These are phyloP conservation scores for Hygrophorus russula DNA, from an alignment of 768 basidiomycete genomes.

Conservation along the genomic window DNA sequence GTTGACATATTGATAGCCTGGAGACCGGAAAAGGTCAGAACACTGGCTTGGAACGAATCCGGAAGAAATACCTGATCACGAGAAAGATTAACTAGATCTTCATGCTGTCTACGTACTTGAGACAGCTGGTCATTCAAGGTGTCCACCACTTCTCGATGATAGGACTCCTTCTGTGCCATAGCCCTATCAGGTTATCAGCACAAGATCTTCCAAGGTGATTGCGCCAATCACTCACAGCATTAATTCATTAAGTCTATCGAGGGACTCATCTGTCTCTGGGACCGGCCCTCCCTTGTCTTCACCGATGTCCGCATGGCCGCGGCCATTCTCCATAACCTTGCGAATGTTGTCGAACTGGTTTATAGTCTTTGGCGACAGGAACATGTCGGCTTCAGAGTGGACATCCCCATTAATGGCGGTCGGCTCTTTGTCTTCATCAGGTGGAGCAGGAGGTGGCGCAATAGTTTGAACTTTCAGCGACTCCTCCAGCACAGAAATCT, in stretches of 20 bases:
- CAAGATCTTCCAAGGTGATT: conserved; percentile 1
- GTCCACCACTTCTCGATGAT: conserved; percentile 75
- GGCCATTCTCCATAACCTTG: conserved; percentile 47
- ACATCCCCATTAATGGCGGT: conserved; percentile 11
- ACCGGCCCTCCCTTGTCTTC: conserved; percentile 23
- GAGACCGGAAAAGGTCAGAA: conserved; percentile 2
- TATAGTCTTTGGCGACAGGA: conserved; percentile 61
- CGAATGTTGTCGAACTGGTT: conserved; percentile 69
- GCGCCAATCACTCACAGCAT: conserved; percentile 58
- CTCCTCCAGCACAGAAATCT: conserved; percentile 68
- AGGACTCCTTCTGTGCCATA: conserved; percentile 95
- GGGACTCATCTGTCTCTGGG: conserved; percentile 55
- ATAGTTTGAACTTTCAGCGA: conserved; percentile 22
- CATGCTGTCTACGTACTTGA: conserved; percentile 67
- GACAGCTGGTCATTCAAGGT: conserved; percentile 54
- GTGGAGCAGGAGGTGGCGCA: conserved; percentile 5
- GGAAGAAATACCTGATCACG: conserved; percentile 63
- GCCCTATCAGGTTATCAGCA: conserved; percentile 39
- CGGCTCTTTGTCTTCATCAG: conserved; percentile 13
- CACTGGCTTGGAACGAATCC: neutral
- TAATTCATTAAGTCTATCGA: conserved; percentile 78
- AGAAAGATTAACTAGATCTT: conserved; percentile 70
- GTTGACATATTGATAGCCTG: conserved; percentile 82
- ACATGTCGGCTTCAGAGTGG: conserved; percentile 12
- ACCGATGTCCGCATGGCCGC: conserved; percentile 27